Conservation (phyloP, 2,329 filamentous ascomycete genomes). For the Colletotrichum orchidophilum region DNA sequence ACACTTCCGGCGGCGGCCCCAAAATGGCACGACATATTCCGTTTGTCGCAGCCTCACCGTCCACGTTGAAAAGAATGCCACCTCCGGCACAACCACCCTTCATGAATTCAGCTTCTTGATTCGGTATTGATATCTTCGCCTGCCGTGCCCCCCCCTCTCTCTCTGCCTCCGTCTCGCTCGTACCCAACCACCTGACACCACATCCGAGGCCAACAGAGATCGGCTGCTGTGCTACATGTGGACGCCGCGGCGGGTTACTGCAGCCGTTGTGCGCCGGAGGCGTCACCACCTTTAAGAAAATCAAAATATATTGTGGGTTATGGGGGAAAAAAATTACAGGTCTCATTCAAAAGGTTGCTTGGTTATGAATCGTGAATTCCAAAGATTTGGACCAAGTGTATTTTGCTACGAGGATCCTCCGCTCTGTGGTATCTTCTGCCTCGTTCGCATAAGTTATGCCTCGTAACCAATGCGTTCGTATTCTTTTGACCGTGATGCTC, state of each 20-base stretch:
- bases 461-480: background rate
- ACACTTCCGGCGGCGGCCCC: background rate
- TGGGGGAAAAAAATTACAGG: background rate
- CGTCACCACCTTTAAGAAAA: too few species aligned
- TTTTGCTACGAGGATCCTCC: background rate
- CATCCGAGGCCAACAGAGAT: background rate
- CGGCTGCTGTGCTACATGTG: background rate
- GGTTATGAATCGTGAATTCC: background rate
- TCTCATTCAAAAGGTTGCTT: background rate
- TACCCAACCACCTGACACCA: background rate
- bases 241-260: background rate
- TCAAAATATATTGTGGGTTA: background rate
- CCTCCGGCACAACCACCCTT: background rate
- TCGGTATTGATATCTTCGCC: background rate
- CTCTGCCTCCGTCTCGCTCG: background rate
- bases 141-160: background rate
- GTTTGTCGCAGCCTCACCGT: background rate
- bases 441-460: constrained; percentile 5
- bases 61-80: background rate
- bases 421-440: constrained; percentile 26
- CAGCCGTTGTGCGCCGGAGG: background rate
- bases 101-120: background rate
- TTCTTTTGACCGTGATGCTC: background rate
- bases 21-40: background rate
- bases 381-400: background rate